These are phyloP conservation scores for Pleurotus citrinopileatus DNA, from an alignment of 768 basidiomycete genomes.

Conservation along the genomic window DNA sequence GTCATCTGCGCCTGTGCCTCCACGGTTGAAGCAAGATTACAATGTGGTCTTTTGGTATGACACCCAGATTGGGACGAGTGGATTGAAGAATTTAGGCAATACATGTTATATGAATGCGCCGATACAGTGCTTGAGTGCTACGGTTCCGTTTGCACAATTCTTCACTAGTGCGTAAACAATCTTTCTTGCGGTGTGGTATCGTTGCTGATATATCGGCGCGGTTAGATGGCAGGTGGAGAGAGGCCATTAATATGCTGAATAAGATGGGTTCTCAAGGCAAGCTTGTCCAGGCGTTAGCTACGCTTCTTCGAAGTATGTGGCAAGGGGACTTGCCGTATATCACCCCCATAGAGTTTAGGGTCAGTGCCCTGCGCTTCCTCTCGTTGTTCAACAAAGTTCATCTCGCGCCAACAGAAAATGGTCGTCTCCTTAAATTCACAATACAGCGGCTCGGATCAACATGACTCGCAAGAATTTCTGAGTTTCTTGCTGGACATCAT, in stretches of 20 bases:
- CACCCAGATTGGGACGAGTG: constrained; percentile 72
- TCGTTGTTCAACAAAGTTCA: neutral
- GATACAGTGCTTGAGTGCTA: constrained; percentile 93
- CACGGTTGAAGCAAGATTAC: constrained; percentile 72
- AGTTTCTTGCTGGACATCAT: constrained; percentile 91
- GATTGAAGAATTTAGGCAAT: constrained; percentile 93
- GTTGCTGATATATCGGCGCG: constrained; percentile 9
- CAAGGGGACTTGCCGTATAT: constrained; percentile 81
- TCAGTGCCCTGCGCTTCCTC: constrained; percentile 27
- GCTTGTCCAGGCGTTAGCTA: constrained; percentile 79
- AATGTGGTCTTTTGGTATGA: constrained; percentile 86
- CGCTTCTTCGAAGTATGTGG: constrained; percentile 84
- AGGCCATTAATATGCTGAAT: constrained; percentile 81
- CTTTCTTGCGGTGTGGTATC: neutral
- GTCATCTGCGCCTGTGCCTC: constrained; percentile 47
- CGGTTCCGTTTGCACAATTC: constrained; percentile 89
- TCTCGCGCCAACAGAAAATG: constrained; percentile 27
- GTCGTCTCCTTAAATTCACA: constrained; percentile 56
- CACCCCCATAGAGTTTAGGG: constrained; percentile 81
- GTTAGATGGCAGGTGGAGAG: constrained; percentile 77
- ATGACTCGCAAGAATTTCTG: constrained; percentile 97
- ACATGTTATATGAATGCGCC: constrained; percentile 99
- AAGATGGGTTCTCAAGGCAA: constrained; percentile 85
- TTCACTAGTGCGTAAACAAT: constrained; percentile 66
- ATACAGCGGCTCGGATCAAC: constrained; percentile 87